Evolutionary conservation across 192 early-diverging fungal species (phyloP).

Genomic region (Diversispora eburnea): DNA sequence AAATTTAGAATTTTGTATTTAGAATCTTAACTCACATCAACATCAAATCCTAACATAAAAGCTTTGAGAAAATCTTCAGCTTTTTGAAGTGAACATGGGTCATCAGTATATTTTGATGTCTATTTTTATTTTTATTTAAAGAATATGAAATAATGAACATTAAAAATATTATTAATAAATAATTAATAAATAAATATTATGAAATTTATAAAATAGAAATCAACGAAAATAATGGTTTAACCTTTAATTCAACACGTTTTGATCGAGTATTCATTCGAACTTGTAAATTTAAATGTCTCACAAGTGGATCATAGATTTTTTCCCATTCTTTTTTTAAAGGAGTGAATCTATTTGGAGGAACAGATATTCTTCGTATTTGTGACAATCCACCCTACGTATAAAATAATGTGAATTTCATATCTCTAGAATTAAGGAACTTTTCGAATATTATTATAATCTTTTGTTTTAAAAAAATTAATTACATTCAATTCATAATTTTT

Average conservation of each 20-base stretch:
- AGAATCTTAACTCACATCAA: conserved; percentile 43
- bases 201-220: background rate
- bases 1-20: background rate
- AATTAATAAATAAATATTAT: background rate
- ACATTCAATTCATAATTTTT: background rate
- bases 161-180: conserved; percentile 1
- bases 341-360: conserved; percentile 90
- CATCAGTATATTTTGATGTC: conserved; percentile 80
- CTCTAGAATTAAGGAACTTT: no score
- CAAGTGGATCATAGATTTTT: conserved; percentile 94
- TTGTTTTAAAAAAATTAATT: background rate
- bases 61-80: conserved; percentile 95
- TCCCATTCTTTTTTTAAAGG: conserved; percentile 93
- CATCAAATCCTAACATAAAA: conserved; percentile 89
- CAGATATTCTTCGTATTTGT: conserved; percentile 77
- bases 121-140: conserved; percentile 28
- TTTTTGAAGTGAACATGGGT: conserved; percentile 90
- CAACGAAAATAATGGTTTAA: conserved; percentile 31
- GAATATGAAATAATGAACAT: background rate
- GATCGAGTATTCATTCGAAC: conserved; percentile 91
- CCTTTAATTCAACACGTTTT: conserved; percentile 84
- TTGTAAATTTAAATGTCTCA: conserved; percentile 93
- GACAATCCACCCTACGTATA: conserved; percentile 33
- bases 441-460: background rate
- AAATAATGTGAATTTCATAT: background rate